Conservation (phyloP, 1,284 basidiomycete genomes). For the Trichosporon sp. region DNA sequence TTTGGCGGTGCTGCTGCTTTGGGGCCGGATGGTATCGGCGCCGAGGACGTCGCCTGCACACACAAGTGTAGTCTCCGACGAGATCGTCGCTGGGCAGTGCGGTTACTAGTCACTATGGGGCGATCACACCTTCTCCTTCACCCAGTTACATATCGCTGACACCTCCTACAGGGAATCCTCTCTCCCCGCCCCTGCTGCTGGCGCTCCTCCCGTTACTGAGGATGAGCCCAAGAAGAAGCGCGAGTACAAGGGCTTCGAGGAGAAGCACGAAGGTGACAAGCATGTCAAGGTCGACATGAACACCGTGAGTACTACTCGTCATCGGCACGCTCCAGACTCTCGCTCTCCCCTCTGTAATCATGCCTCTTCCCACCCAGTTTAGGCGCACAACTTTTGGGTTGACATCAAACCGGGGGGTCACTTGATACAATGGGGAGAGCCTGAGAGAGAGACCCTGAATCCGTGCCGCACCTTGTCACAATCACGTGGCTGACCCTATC, state of each 20-base stretch:
- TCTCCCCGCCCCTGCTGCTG: slow-evolving; percentile 20
- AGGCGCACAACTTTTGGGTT: background rate
- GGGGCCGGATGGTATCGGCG: too few relatives aligned
- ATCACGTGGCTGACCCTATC: slow-evolving; percentile 1
- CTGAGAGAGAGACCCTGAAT: background rate
- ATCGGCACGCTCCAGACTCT: background rate
- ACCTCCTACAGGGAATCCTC: slow-evolving; percentile 32
- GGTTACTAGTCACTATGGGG: background rate
- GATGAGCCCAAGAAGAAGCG: slow-evolving; percentile 61
- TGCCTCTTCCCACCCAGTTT: background rate
- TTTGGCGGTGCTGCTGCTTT: too few relatives aligned
- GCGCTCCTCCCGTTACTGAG: slow-evolving; percentile 25
- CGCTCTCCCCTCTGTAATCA: background rate
- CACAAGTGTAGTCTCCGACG: background rate
- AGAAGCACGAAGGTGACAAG: slow-evolving; percentile 53
- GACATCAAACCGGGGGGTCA: background rate
- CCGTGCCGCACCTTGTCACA: background rate
- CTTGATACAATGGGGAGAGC: background rate
- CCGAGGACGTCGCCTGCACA: too few relatives aligned
- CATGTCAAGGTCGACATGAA: slow-evolving; percentile 82
- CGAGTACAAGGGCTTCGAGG: slow-evolving; percentile 86
- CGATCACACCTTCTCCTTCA: background rate
- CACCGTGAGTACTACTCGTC: slow-evolving; percentile 51
- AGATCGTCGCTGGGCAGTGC: background rate
- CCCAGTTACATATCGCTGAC: slow-evolving; percentile 2